A percentile compares a stretch with the other conserved stretches of the same genome.
Evolutionary conservation across 192 early-diverging fungal species (phyloP).

Genomic region (Backusella circina): DNA sequence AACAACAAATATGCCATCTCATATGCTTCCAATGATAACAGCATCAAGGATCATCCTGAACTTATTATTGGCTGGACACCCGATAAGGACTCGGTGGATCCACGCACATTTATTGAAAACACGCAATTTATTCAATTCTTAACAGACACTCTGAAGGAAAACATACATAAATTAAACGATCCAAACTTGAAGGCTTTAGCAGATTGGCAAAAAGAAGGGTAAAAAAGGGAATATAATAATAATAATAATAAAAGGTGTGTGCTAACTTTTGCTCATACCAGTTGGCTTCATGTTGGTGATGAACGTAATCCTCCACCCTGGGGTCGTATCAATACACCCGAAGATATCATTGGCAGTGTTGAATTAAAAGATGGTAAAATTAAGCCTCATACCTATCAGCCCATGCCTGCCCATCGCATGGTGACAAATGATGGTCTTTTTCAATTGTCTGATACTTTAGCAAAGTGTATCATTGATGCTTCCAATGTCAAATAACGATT

Average conservation of each 20-base stretch:
- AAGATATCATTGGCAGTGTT: slow-evolving; percentile 62
- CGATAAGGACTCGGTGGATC: slow-evolving; percentile 13
- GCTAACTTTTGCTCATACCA: neutral
- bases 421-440: slow-evolving; percentile 51
- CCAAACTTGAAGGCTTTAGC: slow-evolving; percentile 30
- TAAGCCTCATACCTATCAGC: slow-evolving; percentile 43
- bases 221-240: neutral
- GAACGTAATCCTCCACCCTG: slow-evolving; percentile 38
- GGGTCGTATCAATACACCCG: slow-evolving; percentile 52
- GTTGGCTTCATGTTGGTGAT: slow-evolving; percentile 38
- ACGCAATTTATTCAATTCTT: slow-evolving; percentile 26
- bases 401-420: slow-evolving; percentile 57
- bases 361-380: slow-evolving; percentile 47
- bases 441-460: slow-evolving; percentile 45
- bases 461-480: slow-evolving; percentile 28
- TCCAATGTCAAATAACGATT: too few species aligned
- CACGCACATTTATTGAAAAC: slow-evolving; percentile 29
- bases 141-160: slow-evolving; percentile 17
- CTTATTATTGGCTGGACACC: slow-evolving; percentile 33
- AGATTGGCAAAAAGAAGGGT: slow-evolving; percentile 40
- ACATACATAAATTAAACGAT: slow-evolving; percentile 31
- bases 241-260: neutral
- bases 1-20: slow-evolving; percentile 17
- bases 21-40: neutral
- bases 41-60: slow-evolving; percentile 4